Evolutionary conservation across 306 rosid genomes (phyloP).

Genomic region (Vachellia collinsii): DNA sequence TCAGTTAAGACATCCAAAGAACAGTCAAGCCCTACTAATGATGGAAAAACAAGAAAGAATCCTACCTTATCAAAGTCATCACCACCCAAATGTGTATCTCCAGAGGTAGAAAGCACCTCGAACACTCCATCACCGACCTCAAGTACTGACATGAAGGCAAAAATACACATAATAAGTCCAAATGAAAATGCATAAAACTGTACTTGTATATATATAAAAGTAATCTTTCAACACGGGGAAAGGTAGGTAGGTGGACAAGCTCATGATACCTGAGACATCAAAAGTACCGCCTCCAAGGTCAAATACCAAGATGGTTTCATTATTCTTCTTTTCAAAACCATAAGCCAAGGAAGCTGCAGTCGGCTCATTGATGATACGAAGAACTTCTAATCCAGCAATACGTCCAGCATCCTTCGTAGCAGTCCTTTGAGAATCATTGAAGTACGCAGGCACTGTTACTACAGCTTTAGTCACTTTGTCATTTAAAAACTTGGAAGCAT

Average conservation of each 20-base stretch:
- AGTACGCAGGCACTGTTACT: slow-evolving; percentile 97
- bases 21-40: neutral
- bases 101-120: slow-evolving; percentile 96
- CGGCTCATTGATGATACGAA: slow-evolving; percentile 92
- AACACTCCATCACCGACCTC: slow-evolving; percentile 99
- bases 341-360: slow-evolving; percentile 97
- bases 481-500: slow-evolving; percentile 93
- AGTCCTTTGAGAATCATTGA: slow-evolving; percentile 97
- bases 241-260: neutral
- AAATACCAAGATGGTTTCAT: slow-evolving; percentile 92
- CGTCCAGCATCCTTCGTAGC: slow-evolving; percentile 99
- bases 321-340: slow-evolving; percentile 93
- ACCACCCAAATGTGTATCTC: slow-evolving; percentile 98
- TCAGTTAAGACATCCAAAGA: neutral
- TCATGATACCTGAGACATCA: slow-evolving; percentile 83
- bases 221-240: neutral
- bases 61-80: slow-evolving; percentile 95
- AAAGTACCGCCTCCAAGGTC: slow-evolving; percentile 99
- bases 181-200: neutral
- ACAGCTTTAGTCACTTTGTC: slow-evolving; percentile 98
- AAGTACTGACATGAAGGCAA: slow-evolving; percentile 52
- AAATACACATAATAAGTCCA: neutral
- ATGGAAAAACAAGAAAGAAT: neutral
- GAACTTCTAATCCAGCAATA: slow-evolving; percentile 95
- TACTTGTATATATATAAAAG: neutral